Evolutionary conservation across 371 early-diverging fungal genomes (phyloP), one percentile per base, ranked within the genome.

Genomic region (Circinella minor): DNA sequence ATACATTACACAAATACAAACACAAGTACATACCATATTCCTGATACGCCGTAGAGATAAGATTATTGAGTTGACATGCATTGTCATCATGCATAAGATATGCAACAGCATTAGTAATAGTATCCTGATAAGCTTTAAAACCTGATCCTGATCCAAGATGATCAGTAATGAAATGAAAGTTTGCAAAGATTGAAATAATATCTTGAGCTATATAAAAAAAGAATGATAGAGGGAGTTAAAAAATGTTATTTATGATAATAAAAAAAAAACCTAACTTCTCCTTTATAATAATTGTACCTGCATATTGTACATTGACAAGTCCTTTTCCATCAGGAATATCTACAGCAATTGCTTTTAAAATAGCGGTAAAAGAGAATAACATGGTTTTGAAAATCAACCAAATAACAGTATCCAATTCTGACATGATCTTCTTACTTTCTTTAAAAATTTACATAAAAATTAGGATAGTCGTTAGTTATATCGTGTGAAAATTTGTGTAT

Each of bases 51-150:
- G 36, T 47, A 0, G 75, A 74, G 14, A 82, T 20, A 8, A 82
- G 63, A 43, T 61, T 63, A 43, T 85, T 82, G n/a, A 85, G 67
- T 57, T 78, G 69, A 36, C 78, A 77, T 4, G 61, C 65, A 62
- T 81, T 68, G 18, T 78, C 76, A 38, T 75, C 63, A 38, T 78
- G 79, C 61, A 72, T 68, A 17, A 85, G 66, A 59, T 78, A 80
- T 1, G 81, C 80, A 37, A 82, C 85, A 0, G 83, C 73, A 38
- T 81, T 81, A 9, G 83, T 81, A 18, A 85, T 57, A 0, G 77
- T 82, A n/a, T 82, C 83, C 60, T 85, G 81, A 62, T 85, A 85
- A 0, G 81, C 83, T 68, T 79, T 77, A 54, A 78, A 80, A 10
- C 77, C 78, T 6, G 72, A 72, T 54, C 79, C 81, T 38, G 77